phyloP scores from a whole-genome alignment of 129 eudicot genomes.

The Chrysanthemum lavandulifolium region DNA sequence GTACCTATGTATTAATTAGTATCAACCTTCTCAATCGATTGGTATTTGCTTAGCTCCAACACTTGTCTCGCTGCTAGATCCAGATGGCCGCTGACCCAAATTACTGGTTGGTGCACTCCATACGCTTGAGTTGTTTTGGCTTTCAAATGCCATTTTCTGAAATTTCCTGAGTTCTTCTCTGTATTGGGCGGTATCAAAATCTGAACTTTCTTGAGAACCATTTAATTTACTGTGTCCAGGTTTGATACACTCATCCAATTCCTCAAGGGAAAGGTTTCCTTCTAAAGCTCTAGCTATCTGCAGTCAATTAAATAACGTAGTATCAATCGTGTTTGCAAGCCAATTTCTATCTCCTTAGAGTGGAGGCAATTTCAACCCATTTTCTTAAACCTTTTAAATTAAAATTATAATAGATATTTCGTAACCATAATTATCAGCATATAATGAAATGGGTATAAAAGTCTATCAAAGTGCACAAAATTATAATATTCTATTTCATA shows the following conservation, averaged over 20 bases:
- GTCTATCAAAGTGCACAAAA: background rate
- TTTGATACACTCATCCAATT: conserved; percentile 41
- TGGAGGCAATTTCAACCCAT: background rate
- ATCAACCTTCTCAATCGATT: conserved; percentile 15
- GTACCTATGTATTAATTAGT: conserved; percentile 7
- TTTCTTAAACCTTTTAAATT: no score
- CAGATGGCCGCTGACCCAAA: conserved; percentile 60
- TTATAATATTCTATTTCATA: background rate
- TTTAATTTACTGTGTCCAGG: conserved; percentile 40
- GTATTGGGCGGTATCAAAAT: conserved; percentile 64
- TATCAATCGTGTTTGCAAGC: background rate
- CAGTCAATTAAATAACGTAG: conserved; percentile 1
- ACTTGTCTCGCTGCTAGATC: conserved; percentile 61
- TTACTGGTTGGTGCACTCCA: conserved; percentile 63
- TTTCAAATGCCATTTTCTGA: conserved; percentile 66
- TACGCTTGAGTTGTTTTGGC: conserved; percentile 50
- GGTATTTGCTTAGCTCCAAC: conserved; percentile 24
- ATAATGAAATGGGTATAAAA: background rate
- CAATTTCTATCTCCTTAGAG: background rate
- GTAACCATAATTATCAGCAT: background rate
- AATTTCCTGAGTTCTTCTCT: conserved; percentile 61
- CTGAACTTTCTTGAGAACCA: conserved; percentile 62
- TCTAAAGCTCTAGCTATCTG: conserved; percentile 74
- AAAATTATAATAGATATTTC: background rate
- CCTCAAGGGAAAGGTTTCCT: conserved; percentile 68